Base-by-base conservation (phyloP, 2,329 filamentous ascomycete genomes). In the Xylariaceae sp. region DNA sequence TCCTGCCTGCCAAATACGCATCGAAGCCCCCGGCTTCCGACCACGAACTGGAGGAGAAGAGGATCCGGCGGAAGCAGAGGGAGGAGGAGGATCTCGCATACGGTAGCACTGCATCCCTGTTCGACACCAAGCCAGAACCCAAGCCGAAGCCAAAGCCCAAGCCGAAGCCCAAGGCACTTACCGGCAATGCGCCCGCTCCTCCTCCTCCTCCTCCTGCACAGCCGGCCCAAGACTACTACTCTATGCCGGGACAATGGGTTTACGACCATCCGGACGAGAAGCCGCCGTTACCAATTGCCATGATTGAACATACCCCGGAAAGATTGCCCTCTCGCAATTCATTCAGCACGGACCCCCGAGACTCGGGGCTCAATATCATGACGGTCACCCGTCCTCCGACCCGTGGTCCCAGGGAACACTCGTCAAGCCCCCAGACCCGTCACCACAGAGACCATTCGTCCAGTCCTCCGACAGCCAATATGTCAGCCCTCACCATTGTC, bases 401-500 rank as follows among this genome's bases (percentile, higher is more conserved):
- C 51, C 52, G 56, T 34, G 69, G 72, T 53, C 73, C 73, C 18
- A 68, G 73, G 55, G 73, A 73, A 44, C 71, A 70, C 56, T 82
- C 81, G 2, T 79, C 80, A 30, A 30, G 76, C 2, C 66, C 71
- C 39, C 53, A 55, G 9, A 65, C 66, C 51, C 52, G 56, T 34
- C 68, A 72, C 51, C 73, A 73, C 18, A 68, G 73, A 56, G 73
- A 73, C 45, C 71, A 70, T 58, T 82, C 81, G 3, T 79, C 80
- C 0, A 73, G 75, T 63, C 81, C 81, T 2, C 79, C 80, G 1
- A 74, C 74, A 13, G 70, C 71, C 23, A 79, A 77, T 63, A 81
- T 82, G 81, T 82, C 80, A 1, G 76, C 73, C n/a, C 73, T 85
- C 44, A 77, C 74, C 1, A 80, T 85, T 49, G 77, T 76, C 64